Evolutionary conservation across 164 flowering plant genomes (phyloP).

Genomic region (Vitis riparia): DNA sequence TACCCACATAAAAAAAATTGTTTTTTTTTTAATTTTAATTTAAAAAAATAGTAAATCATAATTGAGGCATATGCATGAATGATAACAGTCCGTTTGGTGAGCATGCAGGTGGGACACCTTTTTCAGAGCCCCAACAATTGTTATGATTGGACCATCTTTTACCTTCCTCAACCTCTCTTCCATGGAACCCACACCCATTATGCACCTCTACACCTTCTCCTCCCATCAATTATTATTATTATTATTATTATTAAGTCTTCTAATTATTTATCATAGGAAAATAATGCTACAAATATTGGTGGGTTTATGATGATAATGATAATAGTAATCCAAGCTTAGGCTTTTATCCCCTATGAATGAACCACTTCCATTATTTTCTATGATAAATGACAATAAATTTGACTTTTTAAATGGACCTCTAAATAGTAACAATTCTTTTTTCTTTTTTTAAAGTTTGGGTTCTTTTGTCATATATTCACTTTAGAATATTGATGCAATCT

Average conservation of each 20-base stretch:
- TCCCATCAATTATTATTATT: background rate
- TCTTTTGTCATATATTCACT: too few species aligned
- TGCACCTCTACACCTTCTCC: background rate
- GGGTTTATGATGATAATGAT: too few species aligned
- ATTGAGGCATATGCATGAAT: conserved; percentile 5
- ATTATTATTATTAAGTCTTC: background rate
- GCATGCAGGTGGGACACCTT: conserved; percentile 2
- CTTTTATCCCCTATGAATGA: too few species aligned
- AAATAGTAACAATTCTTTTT: too few species aligned
- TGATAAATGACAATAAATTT: too few species aligned
- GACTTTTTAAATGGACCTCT: too few species aligned
- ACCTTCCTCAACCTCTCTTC: background rate
- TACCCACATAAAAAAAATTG: background rate
- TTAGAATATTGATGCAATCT: too few species aligned
- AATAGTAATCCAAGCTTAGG: too few species aligned
- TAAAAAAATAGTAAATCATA: background rate
- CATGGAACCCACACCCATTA: background rate
- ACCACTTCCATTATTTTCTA: too few species aligned
- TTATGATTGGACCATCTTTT: background rate
- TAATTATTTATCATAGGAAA: too few species aligned
- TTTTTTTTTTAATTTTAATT: background rate
- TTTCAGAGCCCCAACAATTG: background rate
- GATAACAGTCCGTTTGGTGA: background rate
- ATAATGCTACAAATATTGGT: too few species aligned
- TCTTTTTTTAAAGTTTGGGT: too few species aligned